Conservation (phyloP, 2,329 filamentous ascomycete species). For the Microcyclospora pomicola region DNA sequence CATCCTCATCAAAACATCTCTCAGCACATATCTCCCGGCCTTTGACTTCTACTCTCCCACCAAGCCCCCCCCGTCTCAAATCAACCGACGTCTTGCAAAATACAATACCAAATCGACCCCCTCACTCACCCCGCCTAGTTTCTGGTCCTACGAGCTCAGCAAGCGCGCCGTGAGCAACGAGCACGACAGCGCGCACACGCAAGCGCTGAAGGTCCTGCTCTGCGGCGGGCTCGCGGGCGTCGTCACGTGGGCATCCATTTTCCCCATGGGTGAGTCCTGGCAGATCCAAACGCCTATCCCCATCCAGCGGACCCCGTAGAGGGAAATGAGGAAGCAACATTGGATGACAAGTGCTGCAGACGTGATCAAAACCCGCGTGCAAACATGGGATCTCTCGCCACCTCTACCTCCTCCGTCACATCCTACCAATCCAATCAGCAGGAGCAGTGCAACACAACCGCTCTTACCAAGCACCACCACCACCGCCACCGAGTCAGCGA, state of each 20-base stretch:
- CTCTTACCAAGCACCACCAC: slow-evolving; percentile 5
- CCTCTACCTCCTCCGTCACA: not conserved
- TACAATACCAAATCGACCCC: too few species aligned
- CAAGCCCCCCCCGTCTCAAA: too few species aligned
- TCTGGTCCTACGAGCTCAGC: slow-evolving; percentile 77
- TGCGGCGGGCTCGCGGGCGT: slow-evolving; percentile 82
- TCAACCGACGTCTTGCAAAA: too few species aligned
- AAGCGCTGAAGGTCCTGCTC: slow-evolving; percentile 38
- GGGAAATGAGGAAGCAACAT: too few species aligned
- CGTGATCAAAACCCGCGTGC: slow-evolving; percentile 83
- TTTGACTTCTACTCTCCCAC: too few species aligned
- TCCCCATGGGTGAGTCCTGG: slow-evolving; percentile 45
- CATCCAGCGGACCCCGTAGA: too few species aligned
- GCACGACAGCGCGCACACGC: slow-evolving; percentile 30
- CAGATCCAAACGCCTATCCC: not conserved
- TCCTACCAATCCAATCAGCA: not conserved
- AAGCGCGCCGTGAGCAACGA: slow-evolving; percentile 39
- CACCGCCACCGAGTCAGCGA: not conserved
- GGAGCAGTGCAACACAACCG: slow-evolving; percentile 5
- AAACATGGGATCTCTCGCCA: slow-evolving; percentile 45
- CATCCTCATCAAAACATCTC: slow-evolving; percentile 1
- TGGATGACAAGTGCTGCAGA: too few species aligned
- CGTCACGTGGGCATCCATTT: slow-evolving; percentile 78
- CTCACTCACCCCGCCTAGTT: slow-evolving; percentile 33
- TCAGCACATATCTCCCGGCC: not conserved